Evolutionary conservation across 805 yeast species (phyloP), one percentile per base, ranked within the genome.

Genomic region (Saturnispora sanitii): DNA sequence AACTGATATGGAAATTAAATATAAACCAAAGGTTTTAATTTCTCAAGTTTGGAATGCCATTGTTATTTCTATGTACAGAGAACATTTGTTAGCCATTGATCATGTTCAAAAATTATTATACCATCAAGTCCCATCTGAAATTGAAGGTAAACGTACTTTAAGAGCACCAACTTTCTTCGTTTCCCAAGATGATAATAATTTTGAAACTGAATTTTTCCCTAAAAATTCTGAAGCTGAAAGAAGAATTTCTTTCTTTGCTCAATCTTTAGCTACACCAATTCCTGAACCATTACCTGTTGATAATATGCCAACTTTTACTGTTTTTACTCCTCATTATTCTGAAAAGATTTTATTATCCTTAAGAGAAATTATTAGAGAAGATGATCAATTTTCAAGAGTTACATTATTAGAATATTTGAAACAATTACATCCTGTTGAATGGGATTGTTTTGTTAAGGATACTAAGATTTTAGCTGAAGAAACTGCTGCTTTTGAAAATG

Each of bases 31-130:
- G 76, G 96, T 92, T 51, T 73, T 92, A 62, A 90, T 92, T 56
- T 87, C 96, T 32, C 98, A 92, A 71, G 90, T 94, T 54, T 92
- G 99, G 99, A 92, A 92, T 62, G 98, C 98, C 41, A 83, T 92
- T 65, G 94, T 92, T 51, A 92, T 92, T 55, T 90, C 98, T 44
- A 92, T 92, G 99, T 94, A 92, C 79, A 86, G 99, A 72, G 99
- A 92, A 68, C 99, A 92, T 65, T 71, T 92, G 64, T 69, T 92
- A 53, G 97, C 98, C 22, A 90, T 94, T 64, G 98, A 92, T 64
- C 98, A 92, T 62, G 98, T 92, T 49, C 98, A 92, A 69, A 90
- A 85, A 69, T 75, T 92, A 64, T 75, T 92, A 52, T 92, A 92
- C 66, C 98, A 92, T 64, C 98, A 92, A 73, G 97, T 92, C 57